Percentiles rank a stretch among this genome's conserved stretches.
Evolutionary conservation across 192 early-diverging fungal genomes (phyloP).

Genomic region (Helicostylum pulchrum): DNA sequence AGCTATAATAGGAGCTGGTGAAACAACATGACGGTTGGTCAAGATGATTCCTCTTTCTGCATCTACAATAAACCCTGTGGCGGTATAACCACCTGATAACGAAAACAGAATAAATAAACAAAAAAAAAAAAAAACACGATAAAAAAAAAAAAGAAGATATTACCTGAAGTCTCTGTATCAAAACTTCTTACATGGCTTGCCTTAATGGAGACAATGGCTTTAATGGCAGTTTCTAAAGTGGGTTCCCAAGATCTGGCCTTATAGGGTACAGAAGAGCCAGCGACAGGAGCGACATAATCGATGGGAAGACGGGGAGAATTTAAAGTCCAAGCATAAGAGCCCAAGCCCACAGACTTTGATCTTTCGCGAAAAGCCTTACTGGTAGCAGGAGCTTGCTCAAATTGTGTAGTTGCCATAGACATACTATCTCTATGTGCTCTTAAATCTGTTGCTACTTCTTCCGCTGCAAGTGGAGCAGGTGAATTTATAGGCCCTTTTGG

Average conservation of each 20-base stretch:
- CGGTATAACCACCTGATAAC: constrained; percentile 48
- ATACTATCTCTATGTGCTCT: constrained; percentile 21
- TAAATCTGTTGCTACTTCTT: constrained; percentile 2
- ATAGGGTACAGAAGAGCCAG: constrained; percentile 20
- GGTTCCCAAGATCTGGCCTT: constrained; percentile 57
- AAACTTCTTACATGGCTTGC: constrained; percentile 74
- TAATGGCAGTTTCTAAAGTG: constrained; percentile 67
- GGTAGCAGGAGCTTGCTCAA: constrained; percentile 13
- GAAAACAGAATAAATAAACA: neutral
- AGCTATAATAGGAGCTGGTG: constrained; percentile 67
- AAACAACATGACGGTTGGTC: constrained; percentile 78
- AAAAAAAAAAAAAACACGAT: neutral
- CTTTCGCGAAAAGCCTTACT: constrained; percentile 18
- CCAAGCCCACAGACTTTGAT: constrained; percentile 36
- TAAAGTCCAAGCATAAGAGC: constrained; percentile 21
- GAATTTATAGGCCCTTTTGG: neutral
- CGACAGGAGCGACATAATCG: constrained; percentile 5
- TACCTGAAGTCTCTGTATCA: constrained; percentile 76
- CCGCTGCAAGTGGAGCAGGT: constrained; percentile 10
- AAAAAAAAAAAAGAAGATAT: neutral
- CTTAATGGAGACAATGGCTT: constrained; percentile 76
- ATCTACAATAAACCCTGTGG: constrained; percentile 79
- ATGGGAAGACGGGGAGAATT: constrained; percentile 16
- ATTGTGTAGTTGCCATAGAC: constrained; percentile 12
- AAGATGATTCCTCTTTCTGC: constrained; percentile 70